Percentiles rank a stretch among this genome's conserved stretches.
Evolutionary conservation across 1,284 basidiomycete species (phyloP).

Genomic region (Tetrapyrgos nigripes): DNA sequence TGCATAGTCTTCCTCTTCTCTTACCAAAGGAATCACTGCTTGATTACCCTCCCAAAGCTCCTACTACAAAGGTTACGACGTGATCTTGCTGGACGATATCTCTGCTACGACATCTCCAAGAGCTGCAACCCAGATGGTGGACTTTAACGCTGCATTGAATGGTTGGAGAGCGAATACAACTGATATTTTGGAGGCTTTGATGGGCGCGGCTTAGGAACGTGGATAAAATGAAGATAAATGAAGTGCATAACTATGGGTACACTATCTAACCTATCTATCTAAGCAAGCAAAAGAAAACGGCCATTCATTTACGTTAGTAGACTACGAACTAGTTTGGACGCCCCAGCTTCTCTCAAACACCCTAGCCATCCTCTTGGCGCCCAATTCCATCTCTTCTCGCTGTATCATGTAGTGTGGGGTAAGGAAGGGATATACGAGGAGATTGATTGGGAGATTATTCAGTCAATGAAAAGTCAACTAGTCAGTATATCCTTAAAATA

Average conservation of each 20-base stretch:
- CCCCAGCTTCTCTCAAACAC: constrained; percentile 15
- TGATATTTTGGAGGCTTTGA: constrained; percentile 27
- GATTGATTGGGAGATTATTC: too few species aligned
- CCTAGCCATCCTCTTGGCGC: constrained; percentile 19
- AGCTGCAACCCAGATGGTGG: constrained; percentile 33
- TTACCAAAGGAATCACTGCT: neutral
- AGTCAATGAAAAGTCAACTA: neutral
- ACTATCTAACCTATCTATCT: too few species aligned
- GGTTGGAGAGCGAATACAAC: constrained; percentile 37
- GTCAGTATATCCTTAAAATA: too few species aligned
- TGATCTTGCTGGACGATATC: constrained; percentile 35
- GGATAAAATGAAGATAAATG: neutral
- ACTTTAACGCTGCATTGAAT: constrained; percentile 33
- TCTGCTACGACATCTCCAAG: constrained; percentile 35
- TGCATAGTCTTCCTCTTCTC: neutral
- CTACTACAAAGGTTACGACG: constrained; percentile 38
- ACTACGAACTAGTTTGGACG: too few species aligned
- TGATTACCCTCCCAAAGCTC: constrained; percentile 20
- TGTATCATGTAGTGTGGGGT: too few species aligned
- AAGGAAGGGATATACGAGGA: too few species aligned
- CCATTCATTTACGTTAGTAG: too few species aligned
- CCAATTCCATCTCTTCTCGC: constrained; percentile 19
- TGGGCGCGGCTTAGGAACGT: constrained; percentile 4
- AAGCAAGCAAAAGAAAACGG: too few species aligned
- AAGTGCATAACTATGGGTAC: too few species aligned